A percentile compares a stretch with the other conserved stretches of the same genome.
Evolutionary conservation across 306 rosid genomes (phyloP).

Genomic region (Casuarina cunninghamiana): DNA sequence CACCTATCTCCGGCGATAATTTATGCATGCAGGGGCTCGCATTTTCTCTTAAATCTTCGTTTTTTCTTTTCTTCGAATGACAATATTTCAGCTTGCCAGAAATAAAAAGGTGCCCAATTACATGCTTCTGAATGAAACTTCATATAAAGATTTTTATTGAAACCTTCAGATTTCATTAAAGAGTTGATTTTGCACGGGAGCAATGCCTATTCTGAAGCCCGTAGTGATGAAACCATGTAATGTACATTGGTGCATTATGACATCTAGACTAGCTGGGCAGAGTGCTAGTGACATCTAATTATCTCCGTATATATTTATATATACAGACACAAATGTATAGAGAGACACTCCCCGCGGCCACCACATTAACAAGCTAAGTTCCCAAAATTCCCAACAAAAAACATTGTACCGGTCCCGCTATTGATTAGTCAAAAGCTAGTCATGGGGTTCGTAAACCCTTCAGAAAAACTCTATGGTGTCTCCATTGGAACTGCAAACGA

Average conservation of each 20-base stretch:
- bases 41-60: too few species aligned
- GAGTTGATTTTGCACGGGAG: background rate
- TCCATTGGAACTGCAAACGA: constrained; percentile 40
- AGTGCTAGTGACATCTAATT: too few species aligned
- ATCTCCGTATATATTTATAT: too few species aligned
- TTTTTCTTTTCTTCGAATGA: too few species aligned
- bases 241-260: background rate
- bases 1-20: too few species aligned
- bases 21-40: too few species aligned
- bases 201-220: background rate
- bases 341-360: background rate
- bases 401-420: background rate
- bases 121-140: too few species aligned
- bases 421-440: background rate
- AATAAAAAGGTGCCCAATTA: too few species aligned
- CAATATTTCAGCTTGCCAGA: too few species aligned
- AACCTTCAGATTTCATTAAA: background rate
- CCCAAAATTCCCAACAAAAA: background rate
- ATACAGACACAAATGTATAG: too few species aligned
- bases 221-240: background rate
- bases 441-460: background rate
- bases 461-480: constrained; percentile 40
- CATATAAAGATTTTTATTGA: too few species aligned
- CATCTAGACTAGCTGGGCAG: too few species aligned
- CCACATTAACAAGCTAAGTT: background rate